Base-by-base conservation (phyloP, 129 eudicot genomes). In the Logfia minima region DNA sequence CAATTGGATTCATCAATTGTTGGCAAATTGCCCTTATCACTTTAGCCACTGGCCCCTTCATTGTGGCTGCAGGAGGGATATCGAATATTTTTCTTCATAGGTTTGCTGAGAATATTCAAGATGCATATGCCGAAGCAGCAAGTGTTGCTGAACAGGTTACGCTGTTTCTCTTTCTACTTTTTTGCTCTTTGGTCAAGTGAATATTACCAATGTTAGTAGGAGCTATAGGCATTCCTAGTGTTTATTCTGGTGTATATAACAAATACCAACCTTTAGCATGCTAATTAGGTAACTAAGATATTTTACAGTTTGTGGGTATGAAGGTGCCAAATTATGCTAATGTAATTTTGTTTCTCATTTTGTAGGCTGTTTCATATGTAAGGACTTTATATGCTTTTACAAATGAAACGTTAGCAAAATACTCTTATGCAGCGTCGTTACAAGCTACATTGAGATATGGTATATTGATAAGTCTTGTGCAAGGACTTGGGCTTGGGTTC, bases 41-140 rank as follows among this genome's bases (percentile, higher is more conserved):
- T 75, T 85, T 94, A 84, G 93, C 89, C 60, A 91, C 97, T 29
- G 98, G 98, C 9, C 98, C 98, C 62, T 88, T 94, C 45, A 94
- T 94, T 80, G 98, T 94, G 66, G 98, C 98, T 79, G 98, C 98
- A 17, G 98, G 98, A 74, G 98, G 98, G 81, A 89, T 94, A 85
- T 94, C 98, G 41, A 94, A 94, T 70, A 94, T 94, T 48, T 94
- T 94, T 85, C 90, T 94, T 59, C 98, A 94, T 78, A 91, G 97
- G 69, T 97, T 94, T 81, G 98, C 98, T 9, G 98, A 94, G 83
- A 94, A 89, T 78, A 94, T 94, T 71, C 98, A 94, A 82, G 98
- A 94, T 85, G 98, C 98, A 29, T 94, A 94, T 83, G 98, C 98
- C 32, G 98, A 94, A 87, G 98, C 98, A 72, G 98, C 98, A 69